Evolutionary conservation across 176 grass and related monocot genomes (phyloP), one percentile per base, ranked within the genome.

Genomic region (Miscanthus lutarioriparius): DNA sequence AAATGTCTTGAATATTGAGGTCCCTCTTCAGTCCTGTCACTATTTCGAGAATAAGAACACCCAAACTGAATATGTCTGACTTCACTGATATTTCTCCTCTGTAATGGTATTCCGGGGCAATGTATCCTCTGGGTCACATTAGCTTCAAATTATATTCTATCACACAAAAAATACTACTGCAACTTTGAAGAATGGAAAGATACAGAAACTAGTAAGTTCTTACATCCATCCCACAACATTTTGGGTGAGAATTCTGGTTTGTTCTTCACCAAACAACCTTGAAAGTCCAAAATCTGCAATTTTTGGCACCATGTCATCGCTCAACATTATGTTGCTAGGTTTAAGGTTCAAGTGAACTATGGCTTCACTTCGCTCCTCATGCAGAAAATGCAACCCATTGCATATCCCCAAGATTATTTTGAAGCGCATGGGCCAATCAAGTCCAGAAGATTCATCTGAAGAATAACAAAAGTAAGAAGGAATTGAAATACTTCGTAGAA

Each of bases 11-110:
- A 68, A 7, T 54, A 25, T 22, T 77, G 64, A 65, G 7, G 25
- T 84, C 45, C 4, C 39, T 76, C 20, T 77, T 77, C 44, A 68
- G 22, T 64, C 82, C 82, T 6, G 82, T 84, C 10, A 77, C 73
- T 68, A 58, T 84, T 23, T 84, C 44, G 0, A 84, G 73, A 77
- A 84, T 56, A 68, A 84, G 82, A 22, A 84, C 33, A 5, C 82
- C 82, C 44, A 84, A 77, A 85, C 74, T 85, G 63, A 70, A 85
- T 85, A 77, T 77, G 64, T 85, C 83, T 10, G 83, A 85, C 74
- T 85, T 85, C 2, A 33, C 25, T 10, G 83, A 85, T 38, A 85
- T 85, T 77, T 85, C 83, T 2, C 83, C 83, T 85, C 83, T 85
- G 35, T 30, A 69, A 77, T 70, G 65, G 54, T 85, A 78, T 70